Evolutionary conservation across 306 rosid species (phyloP), one percentile per base, ranked within the genome.

Genomic region (Calophaca sinica): DNA sequence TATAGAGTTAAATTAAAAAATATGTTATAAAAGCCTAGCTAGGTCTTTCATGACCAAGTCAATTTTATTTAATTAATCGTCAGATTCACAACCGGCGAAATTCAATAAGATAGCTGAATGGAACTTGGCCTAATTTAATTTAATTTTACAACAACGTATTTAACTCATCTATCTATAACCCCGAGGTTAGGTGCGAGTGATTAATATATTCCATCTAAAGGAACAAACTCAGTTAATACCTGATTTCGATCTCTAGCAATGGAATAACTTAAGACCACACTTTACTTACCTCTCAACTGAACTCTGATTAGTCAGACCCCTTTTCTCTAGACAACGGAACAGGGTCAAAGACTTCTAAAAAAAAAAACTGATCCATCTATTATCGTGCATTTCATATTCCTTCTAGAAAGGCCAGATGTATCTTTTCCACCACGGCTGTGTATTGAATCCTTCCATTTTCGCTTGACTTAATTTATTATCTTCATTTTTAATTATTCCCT

Each of bases 381-480:
- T 20, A 32, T 7, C 55, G 67, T 13, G 14, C 15, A 62, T 3
- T 29, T 46, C 70, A 44, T 26, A 65, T 54, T 31, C 26, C 45
- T 55, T 66, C 61, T 50, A 36, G 59, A 14, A 55, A 52, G 67
- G 65, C 28, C 2, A 28, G 14, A 4, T 39, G 38, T 74, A 55
- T 65, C 66, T 50, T 62, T 77, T 66, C 65, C 15, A 12, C 4
- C 44, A 61, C 48, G 67, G 2, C 62, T n/a, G 49, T 9, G 13
- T 51, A 57, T 58, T 38, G 54, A 66, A 49, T 42, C 63, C 70
- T 49, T 76, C 81, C 42, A 41, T 44, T 63, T 8, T 64, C 75
- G 2, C 7, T 31, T 28, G 5, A 14, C 42, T 62, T n/a, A 38
- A 36, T 4, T 38, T 61, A 33, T 9, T 59, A 31, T 2, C 49